Evolutionary conservation across 345 rosid species (phyloP), one percentile per base, ranked within the genome.

Genomic region (Bretschneidera sinensis): DNA sequence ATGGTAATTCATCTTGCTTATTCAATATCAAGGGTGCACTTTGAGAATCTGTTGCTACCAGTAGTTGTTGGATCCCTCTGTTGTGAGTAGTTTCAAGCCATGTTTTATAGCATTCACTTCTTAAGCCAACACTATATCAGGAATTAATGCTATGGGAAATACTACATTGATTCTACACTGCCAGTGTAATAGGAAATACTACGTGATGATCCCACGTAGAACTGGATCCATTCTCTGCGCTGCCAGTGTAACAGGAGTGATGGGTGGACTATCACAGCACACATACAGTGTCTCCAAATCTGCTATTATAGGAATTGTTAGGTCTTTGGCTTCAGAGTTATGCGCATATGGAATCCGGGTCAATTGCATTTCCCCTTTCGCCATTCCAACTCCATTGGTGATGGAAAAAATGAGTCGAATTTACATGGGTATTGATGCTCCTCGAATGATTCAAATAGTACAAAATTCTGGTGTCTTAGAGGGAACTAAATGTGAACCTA

Each of bases 321-420:
- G 80, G 70, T 80, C 92, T 50, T 67, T 64, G 43, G 86, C 89
- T 17, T 75, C 96, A 17, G 95, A 89, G 64, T 76, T 92, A 39
- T 76, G 86, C 74, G 69, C 71, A 60, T 54, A 87, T 18, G 91
- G 88, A 39, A 74, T 92, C 48, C 61, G 98, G 11, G 71, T 92
- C 61, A 92, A 92, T 59, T 76, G 89, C 85, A 78, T 92, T 50
- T 89, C 98, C 0, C 96, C 96, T 1, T 86, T 79, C 11, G 96
- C 81, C 6, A 78, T 86, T 60, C 86, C 98, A 55, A 92, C 92
- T 43, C 51, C 77, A 0, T 71, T 92, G 5, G 84, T 76, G 65
- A 43, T 87, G 77, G 69, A 80, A 0, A 96, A 92, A 68, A 48
- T 89, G 87, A 62, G 74, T 6, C 63, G 17, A 64, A 34, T 66